Conservation (phyloP, 192 early-diverging fungal species). For the Haplosporangium gracile region DNA sequence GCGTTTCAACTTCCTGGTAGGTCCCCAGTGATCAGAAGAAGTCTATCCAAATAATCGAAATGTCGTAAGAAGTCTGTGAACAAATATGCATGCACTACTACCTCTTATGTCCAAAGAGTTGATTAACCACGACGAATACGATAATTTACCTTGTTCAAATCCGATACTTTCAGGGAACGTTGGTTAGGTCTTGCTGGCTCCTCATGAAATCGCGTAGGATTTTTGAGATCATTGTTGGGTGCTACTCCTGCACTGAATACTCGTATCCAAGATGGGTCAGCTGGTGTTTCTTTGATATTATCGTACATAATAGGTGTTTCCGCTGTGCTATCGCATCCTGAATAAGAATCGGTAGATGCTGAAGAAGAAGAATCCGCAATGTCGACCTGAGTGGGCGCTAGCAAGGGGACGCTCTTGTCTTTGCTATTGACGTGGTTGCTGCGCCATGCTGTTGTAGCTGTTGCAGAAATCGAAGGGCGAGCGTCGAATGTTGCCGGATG, state of each 20-base stretch:
- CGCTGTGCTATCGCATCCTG: background rate
- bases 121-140: background rate
- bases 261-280: background rate
- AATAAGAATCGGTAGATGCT: background rate
- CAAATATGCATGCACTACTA: too few species aligned
- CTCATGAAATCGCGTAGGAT: background rate
- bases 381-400: background rate
- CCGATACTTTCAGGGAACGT: background rate
- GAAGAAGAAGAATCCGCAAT: background rate
- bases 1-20: background rate
- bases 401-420: background rate
- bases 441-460: background rate
- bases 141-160: background rate
- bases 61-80: too few species aligned
- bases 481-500: background rate
- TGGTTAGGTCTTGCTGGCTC: background rate
- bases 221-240: background rate
- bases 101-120: too few species aligned
- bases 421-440: background rate
- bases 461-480: background rate
- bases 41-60: too few species aligned
- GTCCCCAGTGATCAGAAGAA: background rate
- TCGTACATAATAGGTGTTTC: background rate
- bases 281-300: background rate
- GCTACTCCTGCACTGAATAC: background rate